A percentile compares a stretch with the other conserved stretches of the same genome.
Evolutionary conservation across 176 grass and related monocot genomes (phyloP).

Genomic region (Urochloa ruziziensis): DNA sequence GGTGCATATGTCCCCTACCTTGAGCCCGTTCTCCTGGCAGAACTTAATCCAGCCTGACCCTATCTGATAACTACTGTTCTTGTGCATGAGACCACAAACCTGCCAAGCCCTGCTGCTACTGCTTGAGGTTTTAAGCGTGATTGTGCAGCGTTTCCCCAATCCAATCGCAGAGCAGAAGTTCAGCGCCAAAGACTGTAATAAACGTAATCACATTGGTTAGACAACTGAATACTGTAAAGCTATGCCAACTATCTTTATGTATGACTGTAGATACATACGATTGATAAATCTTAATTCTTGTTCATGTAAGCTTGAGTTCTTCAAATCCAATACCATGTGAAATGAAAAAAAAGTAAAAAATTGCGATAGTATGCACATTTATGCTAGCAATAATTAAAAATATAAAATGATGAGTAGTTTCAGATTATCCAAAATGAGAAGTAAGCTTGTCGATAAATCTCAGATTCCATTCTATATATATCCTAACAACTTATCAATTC

Average conservation of each 20-base stretch:
- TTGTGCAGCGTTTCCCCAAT: background rate
- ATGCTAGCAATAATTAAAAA: background rate
- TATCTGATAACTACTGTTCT: background rate
- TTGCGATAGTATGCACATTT: background rate
- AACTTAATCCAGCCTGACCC: background rate
- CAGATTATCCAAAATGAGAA: background rate
- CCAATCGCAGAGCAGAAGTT: background rate
- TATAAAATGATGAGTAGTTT: background rate
- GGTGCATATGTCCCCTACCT: constrained; percentile 22
- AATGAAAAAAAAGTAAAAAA: background rate
- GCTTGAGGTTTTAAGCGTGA: constrained; percentile 4
- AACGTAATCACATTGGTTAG: background rate
- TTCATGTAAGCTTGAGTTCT: background rate
- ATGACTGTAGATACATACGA: background rate
- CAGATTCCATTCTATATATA: background rate
- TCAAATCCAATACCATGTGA: background rate
- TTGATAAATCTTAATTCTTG: background rate
- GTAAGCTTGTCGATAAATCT: background rate
- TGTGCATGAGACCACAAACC: background rate
- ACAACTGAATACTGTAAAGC: background rate
- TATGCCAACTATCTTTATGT: background rate
- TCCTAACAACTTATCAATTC: background rate
- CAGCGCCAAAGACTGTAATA: background rate
- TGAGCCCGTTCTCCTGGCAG: constrained; percentile 15
- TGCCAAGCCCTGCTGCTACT: background rate